These are phyloP conservation scores for Haplosporangium sp. DNA, from an alignment of 371 early-diverging fungal genomes.

Conservation along the genomic window DNA sequence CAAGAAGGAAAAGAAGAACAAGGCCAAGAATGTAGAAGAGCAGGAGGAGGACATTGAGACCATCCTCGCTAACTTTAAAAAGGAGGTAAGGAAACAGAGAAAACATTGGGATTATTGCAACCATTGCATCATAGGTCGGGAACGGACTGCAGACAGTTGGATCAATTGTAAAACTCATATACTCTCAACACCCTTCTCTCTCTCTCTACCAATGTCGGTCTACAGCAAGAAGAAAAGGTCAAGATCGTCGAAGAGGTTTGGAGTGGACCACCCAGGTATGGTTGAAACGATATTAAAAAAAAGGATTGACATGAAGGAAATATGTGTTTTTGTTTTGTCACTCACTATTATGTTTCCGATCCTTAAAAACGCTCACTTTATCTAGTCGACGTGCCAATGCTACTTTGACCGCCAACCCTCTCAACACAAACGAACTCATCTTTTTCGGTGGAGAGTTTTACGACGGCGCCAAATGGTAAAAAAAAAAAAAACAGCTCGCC, in stretches of 20 bases:
- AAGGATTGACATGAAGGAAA: background rate
- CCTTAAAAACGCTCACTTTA: no score
- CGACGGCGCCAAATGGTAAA: conserved; percentile 60
- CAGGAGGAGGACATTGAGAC: conserved; percentile 74
- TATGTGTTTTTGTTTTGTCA: background rate
- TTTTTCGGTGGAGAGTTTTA: conserved; percentile 75
- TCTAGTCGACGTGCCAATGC: conserved; percentile 63
- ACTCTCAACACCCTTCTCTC: background rate
- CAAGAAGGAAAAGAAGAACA: conserved; percentile 59
- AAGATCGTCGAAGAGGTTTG: conserved; percentile 61
- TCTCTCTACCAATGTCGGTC: no score
- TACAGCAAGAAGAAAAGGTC: conserved; percentile 59
- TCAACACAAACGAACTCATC: conserved; percentile 62
- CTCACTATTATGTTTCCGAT: background rate
- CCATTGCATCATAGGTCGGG: background rate
- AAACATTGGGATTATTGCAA: background rate
- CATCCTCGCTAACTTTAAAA: conserved; percentile 64
- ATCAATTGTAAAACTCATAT: conserved; percentile 1
- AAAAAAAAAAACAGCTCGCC: background rate
- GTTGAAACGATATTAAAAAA: no score
- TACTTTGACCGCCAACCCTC: conserved; percentile 65
- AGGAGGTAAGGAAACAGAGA: conserved; percentile 44
- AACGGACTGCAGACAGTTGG: background rate
- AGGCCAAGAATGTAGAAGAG: conserved; percentile 58
- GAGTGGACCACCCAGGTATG: conserved; percentile 59